Evolutionary conservation across 2,329 filamentous ascomycete genomes (phyloP).

Genomic region (Fusarium algeriense): DNA sequence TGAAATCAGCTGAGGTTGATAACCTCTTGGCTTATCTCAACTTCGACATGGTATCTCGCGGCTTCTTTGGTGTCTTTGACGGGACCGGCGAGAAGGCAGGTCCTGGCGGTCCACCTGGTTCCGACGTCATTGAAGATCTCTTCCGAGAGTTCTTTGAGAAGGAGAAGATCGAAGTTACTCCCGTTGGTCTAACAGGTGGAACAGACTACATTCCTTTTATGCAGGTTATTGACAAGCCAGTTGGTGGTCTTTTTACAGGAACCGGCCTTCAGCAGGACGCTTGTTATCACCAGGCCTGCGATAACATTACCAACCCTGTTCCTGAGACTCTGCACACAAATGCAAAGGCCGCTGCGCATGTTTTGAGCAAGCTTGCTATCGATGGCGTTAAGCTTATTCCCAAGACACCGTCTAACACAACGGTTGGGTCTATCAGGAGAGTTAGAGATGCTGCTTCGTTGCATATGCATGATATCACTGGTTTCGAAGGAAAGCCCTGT

Average conservation of each 20-base stretch:
- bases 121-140: slow-evolving; percentile 51
- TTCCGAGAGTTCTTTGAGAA: slow-evolving; percentile 50
- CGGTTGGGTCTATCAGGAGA: slow-evolving; percentile 31
- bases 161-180: slow-evolving; percentile 50
- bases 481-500: slow-evolving; percentile 35
- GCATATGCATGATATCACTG: slow-evolving; percentile 35
- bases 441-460: slow-evolving; percentile 35
- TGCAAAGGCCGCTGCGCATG: slow-evolving; percentile 61
- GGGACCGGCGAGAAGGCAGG: slow-evolving; percentile 53
- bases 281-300: slow-evolving; percentile 54
- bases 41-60: slow-evolving; percentile 57
- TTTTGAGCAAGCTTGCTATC: slow-evolving; percentile 47
- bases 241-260: slow-evolving; percentile 70
- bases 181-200: slow-evolving; percentile 56
- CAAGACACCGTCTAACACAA: slow-evolving; percentile 39
- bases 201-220: slow-evolving; percentile 73
- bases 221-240: slow-evolving; percentile 63
- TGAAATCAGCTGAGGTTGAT: slow-evolving; percentile 49
- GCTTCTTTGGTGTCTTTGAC: slow-evolving; percentile 53
- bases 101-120: slow-evolving; percentile 51
- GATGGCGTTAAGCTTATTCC: slow-evolving; percentile 44
- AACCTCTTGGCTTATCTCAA: slow-evolving; percentile 56
- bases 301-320: slow-evolving; percentile 55
- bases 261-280: slow-evolving; percentile 44
- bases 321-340: slow-evolving; percentile 51